phyloP scores from a whole-genome alignment of 1,284 basidiomycete species.

The Leccinum angustisporum region DNA sequence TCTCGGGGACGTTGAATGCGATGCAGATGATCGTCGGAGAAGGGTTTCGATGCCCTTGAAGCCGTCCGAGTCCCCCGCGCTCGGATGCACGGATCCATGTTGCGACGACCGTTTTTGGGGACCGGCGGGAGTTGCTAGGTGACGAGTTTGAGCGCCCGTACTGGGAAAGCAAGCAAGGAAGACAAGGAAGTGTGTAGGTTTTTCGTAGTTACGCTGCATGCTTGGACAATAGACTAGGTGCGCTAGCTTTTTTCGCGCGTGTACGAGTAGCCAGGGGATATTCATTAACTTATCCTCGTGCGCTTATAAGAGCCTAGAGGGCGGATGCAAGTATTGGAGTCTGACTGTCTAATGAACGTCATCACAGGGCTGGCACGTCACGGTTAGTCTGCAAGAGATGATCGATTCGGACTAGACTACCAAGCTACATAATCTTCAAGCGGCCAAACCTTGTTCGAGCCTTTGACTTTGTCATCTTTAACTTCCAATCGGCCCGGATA shows the following conservation, averaged over 20 bases:
- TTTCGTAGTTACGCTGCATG: background rate
- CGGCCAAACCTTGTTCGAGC: no score
- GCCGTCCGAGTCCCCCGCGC: background rate
- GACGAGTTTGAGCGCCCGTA: background rate
- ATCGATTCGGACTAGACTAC: no score
- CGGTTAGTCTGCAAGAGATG: no score
- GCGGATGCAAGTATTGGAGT: background rate
- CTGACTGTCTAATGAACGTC: no score
- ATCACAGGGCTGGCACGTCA: no score
- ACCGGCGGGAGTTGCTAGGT: background rate
- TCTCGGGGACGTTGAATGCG: constrained; percentile 4
- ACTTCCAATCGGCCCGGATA: background rate
- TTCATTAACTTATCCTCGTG: background rate
- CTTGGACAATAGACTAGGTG: no score
- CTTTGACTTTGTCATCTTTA: background rate
- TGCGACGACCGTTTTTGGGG: background rate
- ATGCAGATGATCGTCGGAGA: constrained; percentile 12
- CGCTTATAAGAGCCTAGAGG: background rate
- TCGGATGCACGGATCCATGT: background rate
- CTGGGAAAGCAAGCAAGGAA: background rate
- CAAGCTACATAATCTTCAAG: background rate
- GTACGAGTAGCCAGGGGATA: no score
- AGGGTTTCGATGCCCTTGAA: constrained; percentile 6
- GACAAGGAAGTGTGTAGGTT: background rate
- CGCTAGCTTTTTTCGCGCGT: no score